Evolutionary conservation across 2,329 filamentous ascomycete genomes (phyloP).

Genomic region (Tolypocladium ophioglossoides): DNA sequence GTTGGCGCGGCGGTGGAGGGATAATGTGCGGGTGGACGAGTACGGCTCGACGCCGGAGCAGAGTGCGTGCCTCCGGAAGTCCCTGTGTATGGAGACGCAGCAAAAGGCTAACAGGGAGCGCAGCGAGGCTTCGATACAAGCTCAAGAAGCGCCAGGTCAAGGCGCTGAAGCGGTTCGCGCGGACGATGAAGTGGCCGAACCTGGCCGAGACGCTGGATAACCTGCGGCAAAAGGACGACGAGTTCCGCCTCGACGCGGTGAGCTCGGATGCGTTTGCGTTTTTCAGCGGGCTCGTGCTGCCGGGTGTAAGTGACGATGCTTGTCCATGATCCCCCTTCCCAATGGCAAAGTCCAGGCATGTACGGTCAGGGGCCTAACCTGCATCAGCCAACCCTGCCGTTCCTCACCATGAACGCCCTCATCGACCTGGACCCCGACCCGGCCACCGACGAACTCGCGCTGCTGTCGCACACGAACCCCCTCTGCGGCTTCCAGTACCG

Average conservation of each 20-base stretch:
- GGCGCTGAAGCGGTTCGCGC: constrained; percentile 57
- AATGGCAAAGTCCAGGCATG: too few relatives aligned
- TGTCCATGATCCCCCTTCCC: background rate
- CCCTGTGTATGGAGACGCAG: background rate
- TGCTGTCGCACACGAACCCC: constrained; percentile 58
- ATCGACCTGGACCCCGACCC: constrained; percentile 64
- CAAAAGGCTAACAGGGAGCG: background rate
- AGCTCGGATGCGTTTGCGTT: constrained; percentile 68
- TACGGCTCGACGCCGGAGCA: constrained; percentile 43
- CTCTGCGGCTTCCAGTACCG: constrained; percentile 68
- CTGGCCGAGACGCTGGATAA: constrained; percentile 52
- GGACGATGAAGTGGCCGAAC: constrained; percentile 70
- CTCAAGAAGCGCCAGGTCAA: constrained; percentile 58
- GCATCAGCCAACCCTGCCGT: constrained; percentile 49
- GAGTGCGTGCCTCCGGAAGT: constrained; percentile 21
- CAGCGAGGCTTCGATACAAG: constrained; percentile 52
- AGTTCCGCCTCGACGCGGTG: constrained; percentile 46
- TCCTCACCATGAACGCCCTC: constrained; percentile 68
- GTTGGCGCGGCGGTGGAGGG: constrained; percentile 61
- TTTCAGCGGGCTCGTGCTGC: constrained; percentile 63
- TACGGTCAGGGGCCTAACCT: background rate
- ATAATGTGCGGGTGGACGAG: constrained; percentile 56
- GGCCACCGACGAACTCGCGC: constrained; percentile 52
- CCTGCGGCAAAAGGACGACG: constrained; percentile 48
- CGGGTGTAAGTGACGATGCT: constrained; percentile 35